Percentiles rank a stretch among this genome's conserved stretches.
Evolutionary conservation across 139 green algal genomes (phyloP).

Genomic region (Diplosphaera chodatii): DNA sequence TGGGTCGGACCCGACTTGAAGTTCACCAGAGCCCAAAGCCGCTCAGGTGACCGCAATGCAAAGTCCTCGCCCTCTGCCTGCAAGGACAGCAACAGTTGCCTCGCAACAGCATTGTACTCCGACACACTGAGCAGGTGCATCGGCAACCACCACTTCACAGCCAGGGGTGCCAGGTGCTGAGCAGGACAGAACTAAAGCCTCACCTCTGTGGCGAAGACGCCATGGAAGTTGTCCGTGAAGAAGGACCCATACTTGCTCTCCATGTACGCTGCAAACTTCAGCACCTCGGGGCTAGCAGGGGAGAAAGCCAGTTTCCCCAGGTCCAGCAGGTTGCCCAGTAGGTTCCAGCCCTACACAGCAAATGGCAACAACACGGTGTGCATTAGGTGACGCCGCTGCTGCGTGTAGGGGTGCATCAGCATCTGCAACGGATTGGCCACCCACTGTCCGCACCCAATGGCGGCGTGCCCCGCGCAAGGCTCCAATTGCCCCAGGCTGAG

Average conservation of each 20-base stretch:
- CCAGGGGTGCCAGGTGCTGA: no score
- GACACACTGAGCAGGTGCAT: neutral
- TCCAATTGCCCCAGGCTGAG: neutral
- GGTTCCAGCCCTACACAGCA: slow-evolving; percentile 5
- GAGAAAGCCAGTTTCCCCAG: slow-evolving; percentile 26
- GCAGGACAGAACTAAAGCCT: no score
- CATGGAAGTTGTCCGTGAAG: slow-evolving; percentile 1
- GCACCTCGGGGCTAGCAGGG: slow-evolving; percentile 21
- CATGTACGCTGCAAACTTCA: neutral
- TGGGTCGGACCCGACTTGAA: slow-evolving; percentile 14
- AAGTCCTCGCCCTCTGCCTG: neutral
- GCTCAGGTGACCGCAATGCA: neutral
- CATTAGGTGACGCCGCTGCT: no score
- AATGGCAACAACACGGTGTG: no score
- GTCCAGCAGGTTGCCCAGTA: slow-evolving; percentile 21
- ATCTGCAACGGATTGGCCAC: no score
- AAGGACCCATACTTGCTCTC: neutral
- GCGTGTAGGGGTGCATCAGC: no score
- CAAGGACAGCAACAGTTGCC: no score
- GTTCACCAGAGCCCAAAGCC: slow-evolving; percentile 29
- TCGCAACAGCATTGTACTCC: no score
- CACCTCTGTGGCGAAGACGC: slow-evolving; percentile 11
- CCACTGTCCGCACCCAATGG: neutral
- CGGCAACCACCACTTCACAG: no score
- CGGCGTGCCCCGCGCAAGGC: neutral